A percentile compares a stretch with the other conserved stretches of the same genome.
phyloP scores from a whole-genome alignment of 108 stramenopile genomes.

The Skeletonema grethae region DNA sequence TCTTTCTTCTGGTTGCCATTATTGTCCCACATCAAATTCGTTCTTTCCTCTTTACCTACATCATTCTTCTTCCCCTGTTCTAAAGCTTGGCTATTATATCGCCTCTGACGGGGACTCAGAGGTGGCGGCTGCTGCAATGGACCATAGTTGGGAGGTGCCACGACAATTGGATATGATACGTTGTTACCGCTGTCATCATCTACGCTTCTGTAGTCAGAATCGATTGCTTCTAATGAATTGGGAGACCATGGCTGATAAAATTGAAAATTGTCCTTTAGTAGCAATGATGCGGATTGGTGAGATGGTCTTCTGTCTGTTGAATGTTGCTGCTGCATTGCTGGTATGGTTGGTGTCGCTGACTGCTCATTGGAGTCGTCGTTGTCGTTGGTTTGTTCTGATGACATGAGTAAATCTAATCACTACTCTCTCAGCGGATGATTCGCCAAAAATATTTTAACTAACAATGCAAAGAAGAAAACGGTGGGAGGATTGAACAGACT shows the following conservation, averaged over 20 bases:
- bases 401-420: neutral
- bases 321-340: neutral
- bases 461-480: too few species aligned
- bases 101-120: neutral
- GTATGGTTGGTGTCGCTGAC: neutral
- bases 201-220: neutral
- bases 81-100: neutral
- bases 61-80: neutral
- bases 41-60: neutral
- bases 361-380: neutral
- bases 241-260: conserved; percentile 39
- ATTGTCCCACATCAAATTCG: neutral
- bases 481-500: too few species aligned
- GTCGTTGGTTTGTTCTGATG: too few species aligned
- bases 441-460: too few species aligned
- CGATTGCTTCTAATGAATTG: conserved; percentile 13
- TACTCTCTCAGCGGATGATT: neutral
- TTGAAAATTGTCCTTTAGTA: conserved; percentile 19
- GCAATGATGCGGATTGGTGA: neutral
- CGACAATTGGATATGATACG: conserved; percentile 15
- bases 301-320: neutral
- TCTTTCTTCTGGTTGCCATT: neutral
- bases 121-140: conserved; percentile 15
- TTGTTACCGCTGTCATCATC: neutral
- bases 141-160: conserved; percentile 30